These are phyloP conservation scores for Paracoccidioides lutzii DNA, from an alignment of 2,329 filamentous ascomycete species.

Conservation along the genomic window DNA sequence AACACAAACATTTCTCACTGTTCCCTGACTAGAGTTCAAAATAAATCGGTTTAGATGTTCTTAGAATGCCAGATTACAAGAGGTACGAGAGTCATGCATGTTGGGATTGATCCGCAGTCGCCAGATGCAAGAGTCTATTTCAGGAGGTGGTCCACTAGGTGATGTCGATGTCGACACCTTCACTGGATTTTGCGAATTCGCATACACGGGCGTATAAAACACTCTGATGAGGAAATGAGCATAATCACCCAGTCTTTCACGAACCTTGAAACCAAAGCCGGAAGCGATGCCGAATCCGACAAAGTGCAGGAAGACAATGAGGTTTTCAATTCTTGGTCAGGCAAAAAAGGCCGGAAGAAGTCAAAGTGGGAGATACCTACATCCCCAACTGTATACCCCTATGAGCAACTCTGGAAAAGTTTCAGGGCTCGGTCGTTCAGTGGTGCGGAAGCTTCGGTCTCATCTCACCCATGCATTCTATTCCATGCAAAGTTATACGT, in stretches of 20 bases:
- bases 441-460: neutral
- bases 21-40: too few species aligned
- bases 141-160: slow-evolving; percentile 16
- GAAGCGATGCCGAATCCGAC: too few species aligned
- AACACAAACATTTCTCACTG: too few species aligned
- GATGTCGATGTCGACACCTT: slow-evolving; percentile 25
- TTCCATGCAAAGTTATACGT: slow-evolving; percentile 8
- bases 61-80: too few species aligned
- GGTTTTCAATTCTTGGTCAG: neutral
- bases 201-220: slow-evolving; percentile 25
- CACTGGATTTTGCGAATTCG: slow-evolving; percentile 22
- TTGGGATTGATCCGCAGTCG: slow-evolving; percentile 7
- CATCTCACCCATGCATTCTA: slow-evolving; percentile 2
- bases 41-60: too few species aligned
- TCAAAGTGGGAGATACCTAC: too few species aligned
- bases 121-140: slow-evolving; percentile 5
- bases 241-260: neutral
- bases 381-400: neutral
- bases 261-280: too few species aligned
- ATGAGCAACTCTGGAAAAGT: neutral
- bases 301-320: too few species aligned
- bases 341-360: neutral
- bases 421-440: neutral
- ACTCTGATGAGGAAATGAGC: slow-evolving; percentile 4
- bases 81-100: too few species aligned